Percentiles rank a stretch among this genome's conserved stretches.
These are phyloP conservation scores for Wallacemonas sp. DNA, from an alignment of 208 protist species.

Conservation along the genomic window DNA sequence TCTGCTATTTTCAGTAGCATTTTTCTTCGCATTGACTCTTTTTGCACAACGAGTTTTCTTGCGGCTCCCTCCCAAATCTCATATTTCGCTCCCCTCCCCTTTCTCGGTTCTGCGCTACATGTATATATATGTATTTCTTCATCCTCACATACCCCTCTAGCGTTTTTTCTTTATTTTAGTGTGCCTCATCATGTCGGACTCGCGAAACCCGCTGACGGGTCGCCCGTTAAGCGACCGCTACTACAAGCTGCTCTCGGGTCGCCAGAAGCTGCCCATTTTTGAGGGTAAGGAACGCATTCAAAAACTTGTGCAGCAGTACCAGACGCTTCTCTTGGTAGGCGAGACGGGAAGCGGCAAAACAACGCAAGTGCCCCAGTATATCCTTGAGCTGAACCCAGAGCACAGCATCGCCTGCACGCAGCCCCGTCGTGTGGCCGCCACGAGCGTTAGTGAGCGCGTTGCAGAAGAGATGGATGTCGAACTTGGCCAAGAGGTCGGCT, in stretches of 20 bases:
- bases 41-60: too few species aligned
- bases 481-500: constrained; percentile 98
- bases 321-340: constrained; percentile 91
- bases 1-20: too few species aligned
- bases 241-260: constrained; percentile 40
- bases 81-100: too few species aligned
- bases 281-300: constrained; percentile 71
- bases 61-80: too few species aligned
- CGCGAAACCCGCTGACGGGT: constrained; percentile 58
- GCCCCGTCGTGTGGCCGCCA: constrained; percentile 98
- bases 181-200: neutral
- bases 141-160: too few species aligned
- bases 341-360: constrained; percentile 96
- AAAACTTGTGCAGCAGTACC: constrained; percentile 89
- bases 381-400: constrained; percentile 88
- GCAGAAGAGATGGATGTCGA: constrained; percentile 97
- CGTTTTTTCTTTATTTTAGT: constrained; percentile 2
- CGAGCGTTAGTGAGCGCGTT: constrained; percentile 98
- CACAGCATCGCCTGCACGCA: constrained; percentile 94
- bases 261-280: constrained; percentile 77
- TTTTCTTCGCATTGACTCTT: too few species aligned
- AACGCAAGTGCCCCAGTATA: constrained; percentile 95
- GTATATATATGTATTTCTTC: too few species aligned
- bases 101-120: too few species aligned
- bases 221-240: constrained; percentile 58